Percentiles rank a stretch among this genome's conserved stretches.
phyloP scores from a whole-genome alignment of 345 rosid genomes.

The Rhodomyrtus tomentosa region DNA sequence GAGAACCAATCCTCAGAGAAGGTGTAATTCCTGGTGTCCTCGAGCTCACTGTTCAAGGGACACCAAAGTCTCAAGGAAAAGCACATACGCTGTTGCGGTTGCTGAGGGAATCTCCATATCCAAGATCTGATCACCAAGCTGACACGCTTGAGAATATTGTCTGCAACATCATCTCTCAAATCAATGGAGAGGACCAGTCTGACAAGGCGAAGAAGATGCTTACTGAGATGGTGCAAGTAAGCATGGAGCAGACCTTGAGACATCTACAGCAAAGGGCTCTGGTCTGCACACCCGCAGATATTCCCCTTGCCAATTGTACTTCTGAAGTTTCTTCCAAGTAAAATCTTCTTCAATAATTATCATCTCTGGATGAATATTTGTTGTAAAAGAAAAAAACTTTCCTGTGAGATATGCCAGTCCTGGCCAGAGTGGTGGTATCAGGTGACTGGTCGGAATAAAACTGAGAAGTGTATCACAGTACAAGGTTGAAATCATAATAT shows the following conservation, averaged over 20 bases:
- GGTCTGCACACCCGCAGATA: slow-evolving; percentile 54
- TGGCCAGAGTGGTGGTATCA: slow-evolving; percentile 52
- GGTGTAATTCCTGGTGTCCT: slow-evolving; percentile 97
- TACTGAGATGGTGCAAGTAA: slow-evolving; percentile 95
- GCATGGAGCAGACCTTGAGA: slow-evolving; percentile 96
- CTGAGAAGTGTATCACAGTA: not conserved
- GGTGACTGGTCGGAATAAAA: slow-evolving; percentile 63
- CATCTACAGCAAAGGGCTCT: slow-evolving; percentile 92
- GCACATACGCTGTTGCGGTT: slow-evolving; percentile 66
- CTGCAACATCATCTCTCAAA: slow-evolving; percentile 77
- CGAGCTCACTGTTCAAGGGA: slow-evolving; percentile 94
- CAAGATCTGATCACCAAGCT: slow-evolving; percentile 63
- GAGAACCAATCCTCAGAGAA: slow-evolving; percentile 88
- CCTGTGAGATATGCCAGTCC: slow-evolving; percentile 57
- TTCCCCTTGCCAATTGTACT: slow-evolving; percentile 38
- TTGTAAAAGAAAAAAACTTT: not conserved
- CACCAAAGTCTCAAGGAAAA: slow-evolving; percentile 65
- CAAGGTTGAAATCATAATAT: not conserved
- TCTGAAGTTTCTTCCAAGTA: slow-evolving; percentile 45
- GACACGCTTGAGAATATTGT: slow-evolving; percentile 89
- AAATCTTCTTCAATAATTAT: not conserved
- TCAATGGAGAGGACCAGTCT: slow-evolving; percentile 85
- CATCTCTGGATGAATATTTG: not conserved
- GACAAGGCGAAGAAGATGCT: slow-evolving; percentile 93
- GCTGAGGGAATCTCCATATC: slow-evolving; percentile 58